Base-by-base conservation (phyloP, 2,329 filamentous ascomycete species). In the Phialocephala sp. region DNA sequence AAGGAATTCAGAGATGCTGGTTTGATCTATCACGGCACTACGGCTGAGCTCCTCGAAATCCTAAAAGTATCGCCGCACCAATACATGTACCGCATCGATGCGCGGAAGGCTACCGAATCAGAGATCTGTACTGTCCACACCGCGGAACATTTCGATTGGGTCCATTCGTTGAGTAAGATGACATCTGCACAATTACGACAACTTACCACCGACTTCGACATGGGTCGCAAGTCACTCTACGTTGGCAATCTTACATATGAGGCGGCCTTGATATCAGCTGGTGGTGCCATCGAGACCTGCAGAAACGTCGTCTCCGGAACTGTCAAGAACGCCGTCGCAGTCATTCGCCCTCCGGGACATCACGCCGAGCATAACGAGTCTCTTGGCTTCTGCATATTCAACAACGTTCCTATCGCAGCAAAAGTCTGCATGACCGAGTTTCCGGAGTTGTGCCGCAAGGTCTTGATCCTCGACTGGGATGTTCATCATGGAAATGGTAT, bases 381-480 rank as follows among this genome's bases (percentile, higher is more conserved):
- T 0, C 95, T 97, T 85, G 95, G 95, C 0, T 99, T 99, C 76
- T 99, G 95, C 77, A 87, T 98, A 66, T 98, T 98, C 81, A 97
- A 99, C 80, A 99, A 99, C 74, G 95, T 98, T 2, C 93, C 92
- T 22, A 91, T 99, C 65, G 94, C 94, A 1, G 90, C 93, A n/a
- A 90, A 88, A 66, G 91, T 94, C 14, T 97, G 94, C 76, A 93
- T 97, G 76, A 81, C 85, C 61, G 89, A 93, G 66, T 95, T 91
- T 71, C 91, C 91, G 1, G 87, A 94, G 3, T 81, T 81, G 9
- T 97, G 94, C 75, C 89, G 93, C 63, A 98, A 97, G 78, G 87
- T 99, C 22, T 79, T 99, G 63, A 95, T 99, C 71, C 82, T 99
- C 8, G 95, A 99, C 76, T 99, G 95, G 92, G 92, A 89, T 75